Percentiles rank a stretch among this genome's conserved stretches.
Conservation (phyloP, 345 rosid genomes). For the Gossypium arboreum region DNA sequence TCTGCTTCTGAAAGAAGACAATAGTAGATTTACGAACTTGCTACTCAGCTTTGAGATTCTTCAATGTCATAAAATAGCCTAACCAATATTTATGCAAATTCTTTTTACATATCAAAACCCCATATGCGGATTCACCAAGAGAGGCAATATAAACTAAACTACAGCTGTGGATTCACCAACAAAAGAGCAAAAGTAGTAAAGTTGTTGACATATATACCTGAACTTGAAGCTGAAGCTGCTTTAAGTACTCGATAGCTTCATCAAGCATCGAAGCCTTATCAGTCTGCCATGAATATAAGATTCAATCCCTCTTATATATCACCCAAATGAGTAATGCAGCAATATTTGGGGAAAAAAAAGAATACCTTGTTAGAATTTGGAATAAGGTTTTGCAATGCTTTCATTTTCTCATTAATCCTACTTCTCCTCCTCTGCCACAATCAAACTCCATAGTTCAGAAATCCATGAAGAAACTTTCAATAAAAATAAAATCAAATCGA, state of each 20-base stretch:
- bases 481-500: not conserved
- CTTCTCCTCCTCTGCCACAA: slow-evolving; percentile 77
- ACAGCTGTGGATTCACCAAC: not conserved
- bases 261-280: slow-evolving; percentile 98
- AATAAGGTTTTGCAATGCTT: slow-evolving; percentile 85
- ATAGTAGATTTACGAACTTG: not conserved
- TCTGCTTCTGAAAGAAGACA: too few relatives aligned
- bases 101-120: too few relatives aligned
- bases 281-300: slow-evolving; percentile 42
- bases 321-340: not conserved
- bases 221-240: slow-evolving; percentile 95
- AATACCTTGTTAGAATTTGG: slow-evolving; percentile 92
- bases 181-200: not conserved
- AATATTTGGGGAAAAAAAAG: not conserved
- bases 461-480: not conserved
- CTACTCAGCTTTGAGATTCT: not conserved
- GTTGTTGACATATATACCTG: slow-evolving; percentile 45
- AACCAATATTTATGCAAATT: not conserved
- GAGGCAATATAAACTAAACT: not conserved
- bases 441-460: slow-evolving; percentile 10
- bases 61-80: not conserved
- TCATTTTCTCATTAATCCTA: slow-evolving; percentile 97
- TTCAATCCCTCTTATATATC: not conserved
- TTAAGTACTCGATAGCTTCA: slow-evolving; percentile 88
- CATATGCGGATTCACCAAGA: too few relatives aligned